Base-by-base conservation (phyloP, 352 stramenopile genomes). In the Globisporangium acanthophoron region DNA sequence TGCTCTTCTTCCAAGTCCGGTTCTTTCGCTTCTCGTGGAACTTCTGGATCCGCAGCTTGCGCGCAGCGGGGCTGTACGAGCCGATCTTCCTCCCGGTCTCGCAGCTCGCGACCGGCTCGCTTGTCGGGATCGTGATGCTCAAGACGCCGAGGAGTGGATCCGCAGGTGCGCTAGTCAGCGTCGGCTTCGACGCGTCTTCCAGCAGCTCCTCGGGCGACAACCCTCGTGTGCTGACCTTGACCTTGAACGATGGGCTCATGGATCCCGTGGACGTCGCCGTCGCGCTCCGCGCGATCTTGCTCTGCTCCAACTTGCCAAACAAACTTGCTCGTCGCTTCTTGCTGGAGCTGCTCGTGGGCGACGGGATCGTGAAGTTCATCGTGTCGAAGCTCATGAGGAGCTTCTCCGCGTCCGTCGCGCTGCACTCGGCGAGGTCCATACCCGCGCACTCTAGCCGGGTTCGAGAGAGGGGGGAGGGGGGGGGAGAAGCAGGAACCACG, bases 1-100 rank as follows among this genome's bases (percentile, higher is more conserved):
- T 99, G 64, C 95, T 96, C 70, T 99, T 99, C 69, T 97, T 94
- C 95, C 95, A 99, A 65, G 98, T 98, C 56, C 96, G 89, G 63
- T 94, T 97, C 69, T 96, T 97, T 56, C 96, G 82, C 76, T 98
- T 98, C 58, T 96, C 88, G 70, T 98, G 96, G 67, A 99, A 99
- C 63, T 97, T 97, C 50, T 96, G 92, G 68, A 99, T 96, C 16
- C 94, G 89, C 35, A 93, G 69, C 52, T 92, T 95, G 24, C 96
- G 81, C 65, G 96, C 93, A 40, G 96, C 85, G 7, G 94, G 91
- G 27, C 93, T 96, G 70, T 99, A 99, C 35, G 95, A 97, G 1
- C 95, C 95, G 61, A 98, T 98, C 58, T 87, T 92, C 54, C 78
- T 80, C 44, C 80, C 67, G 16, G 45, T 48, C 50, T 63, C 58